phyloP scores from a whole-genome alignment of 768 basidiomycete species.

The Amanita muscaria region DNA sequence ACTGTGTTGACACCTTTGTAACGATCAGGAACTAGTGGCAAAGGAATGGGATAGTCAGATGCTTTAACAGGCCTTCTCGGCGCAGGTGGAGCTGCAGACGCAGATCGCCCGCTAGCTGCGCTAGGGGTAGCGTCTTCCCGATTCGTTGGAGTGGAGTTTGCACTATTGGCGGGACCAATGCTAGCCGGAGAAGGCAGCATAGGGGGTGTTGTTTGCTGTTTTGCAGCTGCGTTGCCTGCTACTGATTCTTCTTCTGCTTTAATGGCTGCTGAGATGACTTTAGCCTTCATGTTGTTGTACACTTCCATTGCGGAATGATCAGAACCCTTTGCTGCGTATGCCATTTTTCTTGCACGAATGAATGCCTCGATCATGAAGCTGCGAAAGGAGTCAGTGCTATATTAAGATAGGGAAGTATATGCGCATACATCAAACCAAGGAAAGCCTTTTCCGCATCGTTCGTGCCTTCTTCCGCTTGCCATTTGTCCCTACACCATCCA shows the following conservation, averaged over 20 bases:
- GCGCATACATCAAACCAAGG: constrained; percentile 71
- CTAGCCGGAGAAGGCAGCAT: constrained; percentile 79
- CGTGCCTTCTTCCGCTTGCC: constrained; percentile 43
- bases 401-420: constrained; percentile 14
- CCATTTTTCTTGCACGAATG: constrained; percentile 40
- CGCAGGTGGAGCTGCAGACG: constrained; percentile 22
- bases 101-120: constrained; percentile 24
- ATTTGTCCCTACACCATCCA: constrained; percentile 65
- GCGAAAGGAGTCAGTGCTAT: constrained; percentile 24
- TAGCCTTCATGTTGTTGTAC: constrained; percentile 24
- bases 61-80: constrained; percentile 23
- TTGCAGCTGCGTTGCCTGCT: constrained; percentile 24
- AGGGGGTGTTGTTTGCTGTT: constrained; percentile 44
- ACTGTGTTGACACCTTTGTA: constrained; percentile 26
- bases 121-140: constrained; percentile 50
- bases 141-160: constrained; percentile 69
- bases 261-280: constrained; percentile 33
- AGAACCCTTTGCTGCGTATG: constrained; percentile 25
- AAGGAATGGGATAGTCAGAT: constrained; percentile 22
- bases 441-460: constrained; percentile 55
- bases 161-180: constrained; percentile 56
- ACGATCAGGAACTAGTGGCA: constrained; percentile 31
- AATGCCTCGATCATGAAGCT: constrained; percentile 77
- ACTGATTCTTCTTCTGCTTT: constrained; percentile 27
- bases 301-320: constrained; percentile 32